Conservation (phyloP, 1,284 basidiomycete genomes). For the Thelephora terrestris region DNA sequence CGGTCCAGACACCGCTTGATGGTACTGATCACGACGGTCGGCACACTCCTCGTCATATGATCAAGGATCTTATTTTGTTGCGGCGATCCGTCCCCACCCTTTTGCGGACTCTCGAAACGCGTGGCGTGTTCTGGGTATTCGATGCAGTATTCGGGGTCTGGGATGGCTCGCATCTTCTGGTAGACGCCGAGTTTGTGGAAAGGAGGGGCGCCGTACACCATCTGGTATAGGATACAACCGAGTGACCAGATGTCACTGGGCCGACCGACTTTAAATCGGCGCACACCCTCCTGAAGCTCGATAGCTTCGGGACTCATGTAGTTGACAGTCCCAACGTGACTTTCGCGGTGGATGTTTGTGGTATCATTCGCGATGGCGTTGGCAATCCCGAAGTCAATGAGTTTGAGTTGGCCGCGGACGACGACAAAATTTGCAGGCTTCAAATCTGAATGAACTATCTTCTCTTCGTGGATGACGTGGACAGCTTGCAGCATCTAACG, state of each 20-base stretch:
- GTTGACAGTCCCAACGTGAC: slow-evolving; percentile 84
- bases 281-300: slow-evolving; percentile 68
- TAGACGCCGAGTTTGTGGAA: slow-evolving; percentile 80
- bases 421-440: slow-evolving; percentile 96
- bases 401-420: slow-evolving; percentile 85
- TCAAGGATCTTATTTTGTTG: slow-evolving; percentile 45
- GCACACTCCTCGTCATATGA: slow-evolving; percentile 55
- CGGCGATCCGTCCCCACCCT: slow-evolving; percentile 12
- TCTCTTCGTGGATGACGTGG: slow-evolving; percentile 90
- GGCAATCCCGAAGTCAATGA: slow-evolving; percentile 96
- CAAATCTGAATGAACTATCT: slow-evolving; percentile 93
- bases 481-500: slow-evolving; percentile 90
- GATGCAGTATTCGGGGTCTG: slow-evolving; percentile 62
- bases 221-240: slow-evolving; percentile 95
- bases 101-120: slow-evolving; percentile 32
- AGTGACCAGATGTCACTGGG: slow-evolving; percentile 95
- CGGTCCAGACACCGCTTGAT: slow-evolving; percentile 71
- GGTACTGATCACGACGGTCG: slow-evolving; percentile 56
- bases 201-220: slow-evolving; percentile 92
- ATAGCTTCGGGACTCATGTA: slow-evolving; percentile 96
- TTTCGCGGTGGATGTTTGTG: slow-evolving; percentile 88
- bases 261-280: slow-evolving; percentile 73
- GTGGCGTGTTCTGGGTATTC: slow-evolving; percentile 62
- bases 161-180: slow-evolving; percentile 85
- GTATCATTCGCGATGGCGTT: slow-evolving; percentile 97